Evolutionary conservation across 2,329 filamentous ascomycete genomes (phyloP).

Genomic region (Exophiala dermatitidis): DNA sequence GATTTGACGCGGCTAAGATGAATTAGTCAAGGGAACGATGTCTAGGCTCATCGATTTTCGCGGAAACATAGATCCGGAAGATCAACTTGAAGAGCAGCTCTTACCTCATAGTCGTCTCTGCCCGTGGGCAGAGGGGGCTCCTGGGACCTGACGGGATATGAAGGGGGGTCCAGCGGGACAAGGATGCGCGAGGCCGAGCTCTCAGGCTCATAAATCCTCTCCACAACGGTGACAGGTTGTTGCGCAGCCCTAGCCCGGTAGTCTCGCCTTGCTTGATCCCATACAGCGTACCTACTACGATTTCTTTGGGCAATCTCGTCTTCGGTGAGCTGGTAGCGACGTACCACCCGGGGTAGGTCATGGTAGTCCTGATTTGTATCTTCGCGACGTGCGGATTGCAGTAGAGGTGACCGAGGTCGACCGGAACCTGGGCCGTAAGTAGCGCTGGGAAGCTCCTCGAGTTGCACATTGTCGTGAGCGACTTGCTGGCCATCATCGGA

Average conservation of each 20-base stretch:
- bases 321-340: constrained; percentile 24
- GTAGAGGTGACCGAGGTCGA: constrained; percentile 11
- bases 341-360: constrained; percentile 29
- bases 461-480: constrained; percentile 33
- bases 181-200: constrained; percentile 12
- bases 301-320: constrained; percentile 37
- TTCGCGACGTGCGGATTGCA: constrained; percentile 29
- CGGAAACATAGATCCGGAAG: background rate
- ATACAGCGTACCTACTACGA: constrained; percentile 42
- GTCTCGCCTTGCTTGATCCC: constrained; percentile 38
- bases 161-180: constrained; percentile 15
- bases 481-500: constrained; percentile 30
- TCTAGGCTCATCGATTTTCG: background rate
- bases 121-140: constrained; percentile 2
- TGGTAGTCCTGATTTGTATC: constrained; percentile 35
- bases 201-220: constrained; percentile 19
- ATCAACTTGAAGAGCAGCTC: background rate
- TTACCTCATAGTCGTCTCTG: constrained; percentile 19
- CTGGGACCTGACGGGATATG: constrained; percentile 4
- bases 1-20: constrained; percentile 10
- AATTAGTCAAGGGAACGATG: background rate
- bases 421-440: constrained; percentile 24
- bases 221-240: constrained; percentile 10
- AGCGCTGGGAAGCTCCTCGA: constrained; percentile 40
- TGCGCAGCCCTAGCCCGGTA: constrained; percentile 19